phyloP scores from a whole-genome alignment of 371 early-diverging fungal species.

The Saksenaea oblongispora region DNA sequence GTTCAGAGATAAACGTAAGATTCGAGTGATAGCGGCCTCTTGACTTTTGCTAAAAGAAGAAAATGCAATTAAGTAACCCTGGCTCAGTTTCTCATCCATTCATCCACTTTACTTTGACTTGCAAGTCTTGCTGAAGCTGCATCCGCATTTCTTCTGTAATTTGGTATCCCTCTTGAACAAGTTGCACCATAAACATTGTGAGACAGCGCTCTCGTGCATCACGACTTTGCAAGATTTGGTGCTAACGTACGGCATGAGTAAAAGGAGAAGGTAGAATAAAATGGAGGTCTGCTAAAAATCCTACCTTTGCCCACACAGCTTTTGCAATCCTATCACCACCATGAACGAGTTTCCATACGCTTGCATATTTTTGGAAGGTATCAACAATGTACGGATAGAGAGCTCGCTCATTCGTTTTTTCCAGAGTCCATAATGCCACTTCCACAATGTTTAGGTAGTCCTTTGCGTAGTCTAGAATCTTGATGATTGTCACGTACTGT shows the following conservation, averaged over 20 bases:
- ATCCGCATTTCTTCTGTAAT: conserved; percentile 29
- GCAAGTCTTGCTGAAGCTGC: conserved; percentile 45
- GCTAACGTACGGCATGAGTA: conserved; percentile 22
- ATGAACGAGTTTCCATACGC: conserved; percentile 56
- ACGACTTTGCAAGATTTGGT: conserved; percentile 34
- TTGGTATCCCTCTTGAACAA: conserved; percentile 46
- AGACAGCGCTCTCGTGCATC: conserved; percentile 40
- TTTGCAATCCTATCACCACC: conserved; percentile 28
- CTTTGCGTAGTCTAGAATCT: conserved; percentile 56
- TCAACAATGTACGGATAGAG: conserved; percentile 57
- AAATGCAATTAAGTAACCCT: not conserved
- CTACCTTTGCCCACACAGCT: conserved; percentile 45
- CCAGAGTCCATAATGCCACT: conserved; percentile 64
- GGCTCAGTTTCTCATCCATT: not conserved
- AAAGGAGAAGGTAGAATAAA: not conserved
- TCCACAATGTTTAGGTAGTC: conserved; percentile 60
- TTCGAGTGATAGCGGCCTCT: conserved; percentile 17
- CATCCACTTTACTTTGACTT: conserved; percentile 25
- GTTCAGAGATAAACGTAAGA: conserved; percentile 37
- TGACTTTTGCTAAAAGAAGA: not conserved
- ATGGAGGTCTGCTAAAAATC: no score
- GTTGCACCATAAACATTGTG: conserved; percentile 51
- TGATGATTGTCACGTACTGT: conserved; percentile 64
- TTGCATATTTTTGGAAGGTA: conserved; percentile 57
- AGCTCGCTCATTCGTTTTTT: conserved; percentile 57